phyloP scores from a whole-genome alignment of 495 filamentous ascomycete species.

The Trichocladium uniseriatum region DNA sequence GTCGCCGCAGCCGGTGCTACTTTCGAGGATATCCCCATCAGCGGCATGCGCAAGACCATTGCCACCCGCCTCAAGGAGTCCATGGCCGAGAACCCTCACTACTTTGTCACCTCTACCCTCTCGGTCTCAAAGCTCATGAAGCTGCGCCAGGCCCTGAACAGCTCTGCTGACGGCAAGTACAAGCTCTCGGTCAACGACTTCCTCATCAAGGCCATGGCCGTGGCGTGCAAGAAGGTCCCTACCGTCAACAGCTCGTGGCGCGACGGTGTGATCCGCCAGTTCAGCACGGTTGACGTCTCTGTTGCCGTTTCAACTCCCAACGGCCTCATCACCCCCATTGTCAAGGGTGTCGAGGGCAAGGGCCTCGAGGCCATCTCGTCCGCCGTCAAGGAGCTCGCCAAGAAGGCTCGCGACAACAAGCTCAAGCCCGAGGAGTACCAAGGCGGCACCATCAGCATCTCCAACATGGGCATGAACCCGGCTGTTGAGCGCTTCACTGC shows the following conservation, averaged over 20 bases:
- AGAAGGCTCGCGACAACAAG: slow-evolving; percentile 93
- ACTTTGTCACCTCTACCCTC: slow-evolving; percentile 82
- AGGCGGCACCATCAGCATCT: slow-evolving; percentile 97
- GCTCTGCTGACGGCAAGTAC: slow-evolving; percentile 79
- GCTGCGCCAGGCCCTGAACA: slow-evolving; percentile 89
- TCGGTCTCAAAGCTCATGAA: slow-evolving; percentile 92
- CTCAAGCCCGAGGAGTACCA: slow-evolving; percentile 99
- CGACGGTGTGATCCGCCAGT: slow-evolving; percentile 82
- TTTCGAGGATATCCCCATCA: slow-evolving; percentile 78
- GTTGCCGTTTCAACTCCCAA: slow-evolving; percentile 91
- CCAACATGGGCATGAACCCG: slow-evolving; percentile 99
- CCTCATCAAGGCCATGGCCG: slow-evolving; percentile 88
- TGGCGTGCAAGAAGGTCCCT: slow-evolving; percentile 86
- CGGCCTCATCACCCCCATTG: slow-evolving; percentile 96
- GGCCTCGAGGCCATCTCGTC: slow-evolving; percentile 81
- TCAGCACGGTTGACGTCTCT: slow-evolving; percentile 80
- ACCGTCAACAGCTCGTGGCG: slow-evolving; percentile 93
- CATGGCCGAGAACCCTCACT: slow-evolving; percentile 88
- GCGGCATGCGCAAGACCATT: slow-evolving; percentile 96
- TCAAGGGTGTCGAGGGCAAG: slow-evolving; percentile 72
- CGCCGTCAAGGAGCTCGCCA: slow-evolving; percentile 88
- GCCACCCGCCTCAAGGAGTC: slow-evolving; percentile 85
- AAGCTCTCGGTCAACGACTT: slow-evolving; percentile 99
- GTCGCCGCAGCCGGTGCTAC: slow-evolving; percentile 46
- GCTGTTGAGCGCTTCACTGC: slow-evolving; percentile 98